These are phyloP conservation scores for Teratosphaeria viscida DNA, from an alignment of 2,329 filamentous ascomycete species.

Conservation along the genomic window DNA sequence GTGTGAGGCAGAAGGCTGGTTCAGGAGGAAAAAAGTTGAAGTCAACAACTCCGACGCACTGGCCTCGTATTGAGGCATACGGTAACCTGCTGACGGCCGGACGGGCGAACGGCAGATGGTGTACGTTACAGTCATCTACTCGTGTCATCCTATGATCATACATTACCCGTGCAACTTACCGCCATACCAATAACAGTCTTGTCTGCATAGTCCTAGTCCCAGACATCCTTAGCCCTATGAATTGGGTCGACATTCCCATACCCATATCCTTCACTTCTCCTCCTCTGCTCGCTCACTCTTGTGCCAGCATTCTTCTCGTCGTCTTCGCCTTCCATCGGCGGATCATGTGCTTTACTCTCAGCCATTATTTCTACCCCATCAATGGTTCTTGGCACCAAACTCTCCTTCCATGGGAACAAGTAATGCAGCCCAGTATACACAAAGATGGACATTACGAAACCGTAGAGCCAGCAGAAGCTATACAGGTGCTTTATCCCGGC, in stretches of 20 bases:
- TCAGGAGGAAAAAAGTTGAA: background rate
- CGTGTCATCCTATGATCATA: background rate
- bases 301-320: conserved; percentile 3
- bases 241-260: conserved; percentile 4
- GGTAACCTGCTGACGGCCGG: too few relatives aligned
- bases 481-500: conserved; percentile 10
- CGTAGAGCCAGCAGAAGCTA: conserved; percentile 55
- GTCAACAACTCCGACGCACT: background rate
- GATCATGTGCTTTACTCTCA: background rate
- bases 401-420: conserved; percentile 37
- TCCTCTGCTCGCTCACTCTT: conserved; percentile 1
- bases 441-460: conserved; percentile 46
- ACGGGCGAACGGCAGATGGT: background rate
- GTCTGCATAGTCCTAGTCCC: background rate
- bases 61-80: background rate
- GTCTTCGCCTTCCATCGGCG: background rate
- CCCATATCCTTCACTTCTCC: background rate
- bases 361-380: conserved; percentile 1
- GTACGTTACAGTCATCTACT: background rate
- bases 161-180: too few relatives aligned
- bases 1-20: background rate
- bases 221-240: conserved; percentile 2
- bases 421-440: conserved; percentile 44
- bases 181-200: background rate
- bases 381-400: conserved; percentile 33